Base-by-base conservation (phyloP, 1,284 basidiomycete species). In the Taiwanofungus camphoratus region DNA sequence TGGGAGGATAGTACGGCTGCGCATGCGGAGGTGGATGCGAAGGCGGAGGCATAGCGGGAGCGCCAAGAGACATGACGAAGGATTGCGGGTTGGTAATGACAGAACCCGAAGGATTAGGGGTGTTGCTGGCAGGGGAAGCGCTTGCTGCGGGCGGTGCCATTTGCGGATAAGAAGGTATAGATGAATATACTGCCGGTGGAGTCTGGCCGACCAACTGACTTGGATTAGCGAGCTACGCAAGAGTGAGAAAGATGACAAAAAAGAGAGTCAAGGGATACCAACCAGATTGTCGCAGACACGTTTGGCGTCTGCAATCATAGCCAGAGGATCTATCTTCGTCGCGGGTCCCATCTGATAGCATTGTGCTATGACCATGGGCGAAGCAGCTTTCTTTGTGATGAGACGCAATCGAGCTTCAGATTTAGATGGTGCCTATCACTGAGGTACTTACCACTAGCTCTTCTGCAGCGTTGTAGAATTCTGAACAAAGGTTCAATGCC, bases 401-500 rank as follows among this genome's bases (percentile, higher is more conserved):
- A 24, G 34, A 24, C 26, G n/a, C n/a, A n/a, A n/a, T n/a, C n/a
- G n/a, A n/a, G n/a, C n/a, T n/a, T n/a, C n/a, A n/a, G n/a, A n/a
- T n/a, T n/a, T n/a, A n/a, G n/a, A n/a, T n/a, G n/a, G n/a, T n/a
- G n/a, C n/a, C n/a, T n/a, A n/a, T n/a, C n/a, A 37, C 46, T 44
- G 43, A 50, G 40, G 24, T 46, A 76, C 85, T 63, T 59, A 89
- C 86, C 42, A 89, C 73, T 36, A 89, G 73, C 60, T 89, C 86
- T 59, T 87, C 86, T 13, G 87, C 86, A 5, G 86, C 85, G 26
- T 79, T 82, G 64, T 88, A 89, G 58, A 89, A 89, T 57, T 88
- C 86, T 2, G 81, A 78, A 60, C 86, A 89, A 29, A 89, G 65
- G 56, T 86, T 86, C 42, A 89, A 62, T 31, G 87, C 78, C 39